phyloP scores from a whole-genome alignment of 1,284 basidiomycete species.

The Fomitopsis schrenkii region DNA sequence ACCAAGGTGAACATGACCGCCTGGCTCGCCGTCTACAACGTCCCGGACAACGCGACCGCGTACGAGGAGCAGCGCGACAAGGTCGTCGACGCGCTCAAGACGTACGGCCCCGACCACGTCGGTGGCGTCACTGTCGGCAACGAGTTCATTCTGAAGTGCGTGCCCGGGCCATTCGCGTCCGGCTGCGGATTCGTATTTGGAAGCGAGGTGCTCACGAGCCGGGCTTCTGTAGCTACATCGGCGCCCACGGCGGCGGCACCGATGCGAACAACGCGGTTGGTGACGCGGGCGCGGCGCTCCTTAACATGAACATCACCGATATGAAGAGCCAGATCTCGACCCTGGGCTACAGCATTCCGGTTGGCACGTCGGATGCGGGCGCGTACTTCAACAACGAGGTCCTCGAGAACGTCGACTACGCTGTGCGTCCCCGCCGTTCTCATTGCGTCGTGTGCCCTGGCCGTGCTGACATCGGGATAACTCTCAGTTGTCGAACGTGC shows the following conservation, averaged over 20 bases:
- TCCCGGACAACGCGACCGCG: constrained; percentile 59
- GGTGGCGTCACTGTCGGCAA: constrained; percentile 80
- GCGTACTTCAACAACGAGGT: constrained; percentile 77
- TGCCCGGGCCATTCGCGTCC: constrained; percentile 3
- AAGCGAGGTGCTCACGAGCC: constrained; percentile 6
- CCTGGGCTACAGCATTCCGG: constrained; percentile 57
- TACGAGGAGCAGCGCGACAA: constrained; percentile 71
- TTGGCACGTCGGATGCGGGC: constrained; percentile 92
- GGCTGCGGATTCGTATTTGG: neutral
- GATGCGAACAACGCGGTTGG: constrained; percentile 53
- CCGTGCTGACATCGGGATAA: neutral
- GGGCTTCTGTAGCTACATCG: constrained; percentile 46
- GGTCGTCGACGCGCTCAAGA: constrained; percentile 66
- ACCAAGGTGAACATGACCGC: constrained; percentile 89
- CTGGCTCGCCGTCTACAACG: constrained; percentile 79
- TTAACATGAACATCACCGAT: constrained; percentile 68
- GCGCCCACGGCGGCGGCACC: constrained; percentile 34
- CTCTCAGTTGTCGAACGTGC: constrained; percentile 62
- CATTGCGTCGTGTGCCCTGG: too few relatives aligned
- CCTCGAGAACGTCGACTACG: constrained; percentile 71
- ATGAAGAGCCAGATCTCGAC: constrained; percentile 49
- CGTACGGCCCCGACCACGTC: constrained; percentile 78
- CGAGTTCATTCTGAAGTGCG: constrained; percentile 79
- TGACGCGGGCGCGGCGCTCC: constrained; percentile 46
- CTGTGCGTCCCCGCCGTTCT: constrained; percentile 37